phyloP scores from a whole-genome alignment of 176 grass and related monocot genomes.

The Phoenix roebelenii region DNA sequence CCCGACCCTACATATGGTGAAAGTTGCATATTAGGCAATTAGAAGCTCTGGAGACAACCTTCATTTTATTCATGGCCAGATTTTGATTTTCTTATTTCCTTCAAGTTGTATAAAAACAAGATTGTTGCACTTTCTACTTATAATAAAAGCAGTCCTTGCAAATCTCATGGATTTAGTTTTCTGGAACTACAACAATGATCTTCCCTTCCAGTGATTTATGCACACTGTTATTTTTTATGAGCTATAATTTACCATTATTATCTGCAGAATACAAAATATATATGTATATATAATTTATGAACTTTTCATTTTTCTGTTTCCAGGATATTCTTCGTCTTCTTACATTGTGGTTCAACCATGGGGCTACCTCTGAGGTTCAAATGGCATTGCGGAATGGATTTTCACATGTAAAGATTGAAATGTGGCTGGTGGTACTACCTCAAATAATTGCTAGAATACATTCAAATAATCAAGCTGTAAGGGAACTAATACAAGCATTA shows the following conservation, averaged over 20 bases:
- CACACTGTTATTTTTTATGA: too few relatives aligned
- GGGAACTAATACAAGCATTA: slow-evolving; percentile 92
- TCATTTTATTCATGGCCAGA: too few relatives aligned
- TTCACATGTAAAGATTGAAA: slow-evolving; percentile 92
- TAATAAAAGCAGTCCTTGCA: too few relatives aligned
- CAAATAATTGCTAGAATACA: slow-evolving; percentile 99
- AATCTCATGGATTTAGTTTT: too few relatives aligned
- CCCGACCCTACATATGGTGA: too few relatives aligned
- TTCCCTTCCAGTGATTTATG: too few relatives aligned
- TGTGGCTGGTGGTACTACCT: slow-evolving; percentile 96
- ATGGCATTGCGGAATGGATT: slow-evolving; percentile 81
- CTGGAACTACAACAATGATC: too few relatives aligned
- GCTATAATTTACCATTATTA: too few relatives aligned
- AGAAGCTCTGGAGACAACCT: too few relatives aligned
- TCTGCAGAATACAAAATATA: not conserved
- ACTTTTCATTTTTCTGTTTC: slow-evolving; percentile 28
- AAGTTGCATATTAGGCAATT: too few relatives aligned
- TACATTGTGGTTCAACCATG: slow-evolving; percentile 97
- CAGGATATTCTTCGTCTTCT: slow-evolving; percentile 97
- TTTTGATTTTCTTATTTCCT: not conserved
- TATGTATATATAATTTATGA: too few relatives aligned
- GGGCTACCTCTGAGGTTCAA: slow-evolving; percentile 77
- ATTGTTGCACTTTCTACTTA: too few relatives aligned
- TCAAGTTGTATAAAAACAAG: not conserved
- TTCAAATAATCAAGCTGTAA: slow-evolving; percentile 82